Base-by-base conservation (phyloP, 179 eudicot genomes). In the Silene coronaria region DNA sequence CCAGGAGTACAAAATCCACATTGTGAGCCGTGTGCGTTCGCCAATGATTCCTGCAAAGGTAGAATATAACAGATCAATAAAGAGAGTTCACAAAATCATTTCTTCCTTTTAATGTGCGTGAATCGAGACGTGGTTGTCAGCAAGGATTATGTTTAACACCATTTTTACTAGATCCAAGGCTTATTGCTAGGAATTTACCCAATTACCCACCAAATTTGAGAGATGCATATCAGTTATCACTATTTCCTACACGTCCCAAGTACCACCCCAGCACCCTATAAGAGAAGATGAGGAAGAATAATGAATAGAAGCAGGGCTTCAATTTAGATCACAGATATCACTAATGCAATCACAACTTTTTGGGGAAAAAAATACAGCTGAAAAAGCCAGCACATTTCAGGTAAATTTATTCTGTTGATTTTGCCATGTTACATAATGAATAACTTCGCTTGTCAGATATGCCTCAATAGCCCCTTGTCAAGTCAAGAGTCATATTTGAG, bases 1-100 rank as follows among this genome's bases (percentile, higher is more conserved):
- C 99, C 99, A 85, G 99, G 98, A 64, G 99, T 96, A 74, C 99
- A 96, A 82, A 96, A 96, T 79, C 99, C 99, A 85, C 99, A 96
- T 68, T 96, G 99, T 60, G 99, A 93, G 38, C 99, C 99, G 78
- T 96, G 99, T 74, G 92, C 80, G 24, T 21, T 82, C 32, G 98
- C 99, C 59, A 96, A 82, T 55, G 87, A 87, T 89, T 96, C 97
- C 99, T 96, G 87, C 77, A 83, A 24, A 87, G 70, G 78, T 48
- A 73, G 46, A 42, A 77, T 42, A 67, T 26, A 67, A 76, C 51
- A 19, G 24, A 74, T 26, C n/a, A 17, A 53, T 4, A 53, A 6
- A 42, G 6, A 14, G 58, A 14, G 58, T 42, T 72, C 4, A 36
- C 21, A 55, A 32, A 72, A 72, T 48, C 2, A 38, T 12, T 19